phyloP scores from a whole-genome alignment of 2,329 filamentous ascomycete species.

The Nemania serpens region DNA sequence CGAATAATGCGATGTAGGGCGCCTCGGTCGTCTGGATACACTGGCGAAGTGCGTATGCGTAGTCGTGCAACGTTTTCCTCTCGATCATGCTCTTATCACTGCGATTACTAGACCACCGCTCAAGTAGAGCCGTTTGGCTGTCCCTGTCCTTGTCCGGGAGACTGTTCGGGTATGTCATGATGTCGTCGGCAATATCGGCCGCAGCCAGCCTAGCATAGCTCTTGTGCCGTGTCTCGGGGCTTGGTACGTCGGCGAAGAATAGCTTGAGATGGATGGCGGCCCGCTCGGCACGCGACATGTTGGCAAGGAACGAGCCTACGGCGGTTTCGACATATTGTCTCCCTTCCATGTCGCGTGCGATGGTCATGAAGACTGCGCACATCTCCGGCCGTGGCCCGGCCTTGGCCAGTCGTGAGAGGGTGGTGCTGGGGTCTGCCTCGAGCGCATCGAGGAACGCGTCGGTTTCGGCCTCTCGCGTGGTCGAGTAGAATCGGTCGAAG shows the following conservation, averaged over 20 bases:
- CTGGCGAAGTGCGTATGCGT: constrained; percentile 38
- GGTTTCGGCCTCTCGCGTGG: constrained; percentile 38
- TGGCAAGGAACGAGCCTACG: constrained; percentile 40
- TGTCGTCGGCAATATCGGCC: constrained; percentile 35
- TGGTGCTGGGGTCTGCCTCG: constrained; percentile 25
- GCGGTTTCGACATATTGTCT: constrained; percentile 42
- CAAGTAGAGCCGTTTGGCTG: constrained; percentile 30
- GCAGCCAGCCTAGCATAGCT: constrained; percentile 32
- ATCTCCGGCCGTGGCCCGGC: constrained; percentile 34
- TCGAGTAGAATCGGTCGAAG: constrained; percentile 40
- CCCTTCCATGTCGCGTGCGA: constrained; percentile 36
- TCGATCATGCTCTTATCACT: constrained; percentile 34
- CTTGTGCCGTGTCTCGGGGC: constrained; percentile 34
- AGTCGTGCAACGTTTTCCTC: constrained; percentile 40
- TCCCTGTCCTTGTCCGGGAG: constrained; percentile 29
- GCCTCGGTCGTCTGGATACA: constrained; percentile 38
- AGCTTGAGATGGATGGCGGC: constrained; percentile 37
- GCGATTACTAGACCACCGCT: constrained; percentile 30
- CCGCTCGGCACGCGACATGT: constrained; percentile 39
- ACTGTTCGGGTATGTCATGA: constrained; percentile 36
- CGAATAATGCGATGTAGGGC: constrained; percentile 40
- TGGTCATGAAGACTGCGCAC: constrained; percentile 39
- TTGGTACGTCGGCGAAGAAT: constrained; percentile 41
- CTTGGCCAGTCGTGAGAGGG: constrained; percentile 29
- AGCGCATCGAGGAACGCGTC: constrained; percentile 36